Conservation (phyloP, 495 filamentous ascomycete species). For the Schizothecium vesticola region DNA sequence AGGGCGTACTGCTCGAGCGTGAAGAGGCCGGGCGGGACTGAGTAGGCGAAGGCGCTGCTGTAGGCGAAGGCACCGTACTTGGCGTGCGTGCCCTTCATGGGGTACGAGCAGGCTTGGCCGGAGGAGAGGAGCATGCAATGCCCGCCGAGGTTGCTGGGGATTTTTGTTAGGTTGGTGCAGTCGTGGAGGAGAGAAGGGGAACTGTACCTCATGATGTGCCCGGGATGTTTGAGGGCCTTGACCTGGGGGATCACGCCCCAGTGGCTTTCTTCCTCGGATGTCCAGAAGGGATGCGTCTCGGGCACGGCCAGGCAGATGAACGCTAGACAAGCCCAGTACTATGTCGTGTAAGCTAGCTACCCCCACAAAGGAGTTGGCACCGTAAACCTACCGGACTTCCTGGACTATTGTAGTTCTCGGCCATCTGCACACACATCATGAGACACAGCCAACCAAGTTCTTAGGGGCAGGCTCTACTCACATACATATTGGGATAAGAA, state of each 20-base stretch:
- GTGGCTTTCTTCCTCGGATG: conserved; percentile 58
- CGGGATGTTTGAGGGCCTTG: conserved; percentile 57
- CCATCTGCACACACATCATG: conserved; percentile 26
- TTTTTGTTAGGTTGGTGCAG: background rate
- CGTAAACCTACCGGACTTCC: conserved; percentile 42
- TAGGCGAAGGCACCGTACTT: conserved; percentile 81
- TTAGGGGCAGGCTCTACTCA: background rate
- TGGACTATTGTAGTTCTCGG: conserved; percentile 78
- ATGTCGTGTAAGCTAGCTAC: conserved; percentile 11
- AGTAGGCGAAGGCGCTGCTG: conserved; percentile 67
- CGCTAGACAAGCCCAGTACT: conserved; percentile 74
- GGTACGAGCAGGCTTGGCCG: conserved; percentile 73
- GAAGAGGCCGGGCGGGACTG: conserved; percentile 69
- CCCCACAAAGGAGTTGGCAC: no score
- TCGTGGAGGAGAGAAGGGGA: conserved; percentile 6
- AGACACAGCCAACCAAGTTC: background rate
- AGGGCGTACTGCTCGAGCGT: conserved; percentile 69
- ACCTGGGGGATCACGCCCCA: conserved; percentile 46
- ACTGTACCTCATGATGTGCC: conserved; percentile 57
- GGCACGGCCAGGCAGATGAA: conserved; percentile 68
- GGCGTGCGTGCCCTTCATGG: conserved; percentile 70
- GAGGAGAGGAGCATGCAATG: conserved; percentile 70
- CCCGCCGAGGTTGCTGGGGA: conserved; percentile 47
- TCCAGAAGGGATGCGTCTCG: conserved; percentile 69
- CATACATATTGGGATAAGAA: conserved; percentile 70